Conservation (phyloP, 768 basidiomycete genomes). For the Pisolithus microcarpus region DNA sequence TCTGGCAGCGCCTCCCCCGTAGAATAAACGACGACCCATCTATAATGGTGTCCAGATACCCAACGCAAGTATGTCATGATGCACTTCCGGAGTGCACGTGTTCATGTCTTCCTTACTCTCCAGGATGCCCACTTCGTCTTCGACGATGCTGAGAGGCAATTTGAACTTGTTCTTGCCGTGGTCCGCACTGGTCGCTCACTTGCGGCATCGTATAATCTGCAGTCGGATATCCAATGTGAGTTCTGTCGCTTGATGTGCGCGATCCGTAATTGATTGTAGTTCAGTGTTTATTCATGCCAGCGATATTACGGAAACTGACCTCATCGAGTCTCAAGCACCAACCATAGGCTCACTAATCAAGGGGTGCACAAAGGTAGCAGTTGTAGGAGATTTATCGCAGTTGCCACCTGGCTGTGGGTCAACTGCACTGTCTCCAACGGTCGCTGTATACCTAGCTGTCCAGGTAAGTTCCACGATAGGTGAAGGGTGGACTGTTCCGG, state of each 20-base stretch:
- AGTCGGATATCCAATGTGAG: constrained; percentile 72
- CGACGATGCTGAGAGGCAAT: constrained; percentile 70
- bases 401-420: constrained; percentile 88
- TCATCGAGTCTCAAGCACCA: constrained; percentile 65
- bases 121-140: constrained; percentile 60
- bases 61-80: constrained; percentile 54
- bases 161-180: constrained; percentile 77
- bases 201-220: constrained; percentile 84
- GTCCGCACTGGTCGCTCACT: constrained; percentile 78
- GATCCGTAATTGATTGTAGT: constrained; percentile 3
- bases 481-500: not conserved
- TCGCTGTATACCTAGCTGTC: constrained; percentile 79
- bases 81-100: not conserved
- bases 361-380: constrained; percentile 70
- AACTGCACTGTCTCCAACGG: constrained; percentile 63
- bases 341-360: constrained; percentile 83
- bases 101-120: not conserved
- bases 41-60: constrained; percentile 87
- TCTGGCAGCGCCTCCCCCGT: constrained; percentile 94
- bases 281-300: constrained; percentile 75
- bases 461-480: constrained; percentile 44
- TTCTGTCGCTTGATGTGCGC: not conserved
- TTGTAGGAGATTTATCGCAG: constrained; percentile 56
- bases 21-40: constrained; percentile 75
- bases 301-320: constrained; percentile 48